Percentiles rank a stretch among this genome's conserved stretches.
phyloP scores from a whole-genome alignment of 768 basidiomycete genomes.

The Daedaleopsis sinensis region DNA sequence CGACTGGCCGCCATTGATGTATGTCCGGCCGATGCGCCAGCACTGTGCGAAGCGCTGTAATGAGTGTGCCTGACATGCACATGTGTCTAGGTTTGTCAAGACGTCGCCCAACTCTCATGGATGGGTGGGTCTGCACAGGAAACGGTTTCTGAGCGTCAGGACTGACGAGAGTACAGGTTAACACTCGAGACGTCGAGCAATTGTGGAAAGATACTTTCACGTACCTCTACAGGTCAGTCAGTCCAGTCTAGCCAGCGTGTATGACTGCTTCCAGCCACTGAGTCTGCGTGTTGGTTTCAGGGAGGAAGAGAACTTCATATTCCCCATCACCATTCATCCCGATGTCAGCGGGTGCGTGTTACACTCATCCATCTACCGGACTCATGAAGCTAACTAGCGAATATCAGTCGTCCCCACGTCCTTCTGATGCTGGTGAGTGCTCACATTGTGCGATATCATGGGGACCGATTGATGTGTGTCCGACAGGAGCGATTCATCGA shows the following conservation, averaged over 20 bases:
- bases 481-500: constrained; percentile 69
- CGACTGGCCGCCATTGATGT: constrained; percentile 80
- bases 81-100: constrained; percentile 63
- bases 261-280: too few species aligned
- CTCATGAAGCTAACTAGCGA: not conserved
- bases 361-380: not conserved
- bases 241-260: constrained; percentile 33
- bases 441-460: not conserved
- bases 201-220: constrained; percentile 79
- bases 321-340: constrained; percentile 79
- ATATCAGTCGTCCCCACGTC: constrained; percentile 63
- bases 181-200: constrained; percentile 63
- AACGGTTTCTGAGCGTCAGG: not conserved
- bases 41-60: not conserved
- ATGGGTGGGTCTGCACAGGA: constrained; percentile 47
- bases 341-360: constrained; percentile 66
- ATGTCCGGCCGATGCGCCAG: not conserved
- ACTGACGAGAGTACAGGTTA: constrained; percentile 46
- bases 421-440: constrained; percentile 66
- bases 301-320: constrained; percentile 54
- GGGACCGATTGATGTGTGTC: not conserved
- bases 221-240: constrained; percentile 60
- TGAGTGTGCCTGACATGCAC: not conserved
- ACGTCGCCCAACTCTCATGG: constrained; percentile 69
- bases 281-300: not conserved